Evolutionary conservation across 495 filamentous ascomycete species (phyloP).

Genomic region (Penicillium angulare): DNA sequence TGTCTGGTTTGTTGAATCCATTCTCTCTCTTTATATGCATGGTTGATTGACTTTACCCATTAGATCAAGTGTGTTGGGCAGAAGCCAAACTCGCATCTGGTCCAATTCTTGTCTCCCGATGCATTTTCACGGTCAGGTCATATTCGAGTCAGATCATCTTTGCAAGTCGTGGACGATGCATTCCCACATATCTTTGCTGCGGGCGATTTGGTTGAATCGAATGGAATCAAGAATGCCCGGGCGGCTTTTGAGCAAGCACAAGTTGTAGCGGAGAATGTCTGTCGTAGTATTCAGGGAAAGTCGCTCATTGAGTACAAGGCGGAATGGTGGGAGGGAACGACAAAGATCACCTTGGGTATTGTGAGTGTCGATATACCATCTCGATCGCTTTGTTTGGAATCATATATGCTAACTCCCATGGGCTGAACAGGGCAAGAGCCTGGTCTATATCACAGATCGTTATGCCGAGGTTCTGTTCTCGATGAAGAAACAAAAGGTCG

Average conservation of each 20-base stretch:
- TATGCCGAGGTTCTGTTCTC: constrained; percentile 6
- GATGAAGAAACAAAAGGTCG: constrained; percentile 1
- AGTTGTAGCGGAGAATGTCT: constrained; percentile 47
- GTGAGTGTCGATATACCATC: too few species aligned
- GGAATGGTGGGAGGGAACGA: constrained; percentile 21
- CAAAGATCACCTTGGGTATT: constrained; percentile 24
- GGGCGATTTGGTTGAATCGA: constrained; percentile 52
- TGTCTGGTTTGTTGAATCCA: constrained; percentile 19
- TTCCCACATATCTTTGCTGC: constrained; percentile 45
- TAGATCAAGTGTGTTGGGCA: constrained; percentile 27
- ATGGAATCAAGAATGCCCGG: constrained; percentile 44
- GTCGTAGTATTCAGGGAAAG: constrained; percentile 28
- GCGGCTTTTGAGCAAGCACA: constrained; percentile 42
- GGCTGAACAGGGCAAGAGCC: constrained; percentile 5
- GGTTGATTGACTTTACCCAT: constrained; percentile 4
- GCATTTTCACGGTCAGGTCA: constrained; percentile 23
- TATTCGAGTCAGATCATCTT: constrained; percentile 48
- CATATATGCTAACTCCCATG: too few species aligned
- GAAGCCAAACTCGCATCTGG: constrained; percentile 19
- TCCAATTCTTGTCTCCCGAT: constrained; percentile 9
- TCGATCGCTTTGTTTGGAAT: too few species aligned
- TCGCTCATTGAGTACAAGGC: constrained; percentile 13
- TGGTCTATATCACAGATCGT: constrained; percentile 13
- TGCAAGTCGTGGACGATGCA: constrained; percentile 42
- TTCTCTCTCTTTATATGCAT: not conserved